Base-by-base conservation (phyloP, 148 eudicot species). In the Pouteria glomerata region DNA sequence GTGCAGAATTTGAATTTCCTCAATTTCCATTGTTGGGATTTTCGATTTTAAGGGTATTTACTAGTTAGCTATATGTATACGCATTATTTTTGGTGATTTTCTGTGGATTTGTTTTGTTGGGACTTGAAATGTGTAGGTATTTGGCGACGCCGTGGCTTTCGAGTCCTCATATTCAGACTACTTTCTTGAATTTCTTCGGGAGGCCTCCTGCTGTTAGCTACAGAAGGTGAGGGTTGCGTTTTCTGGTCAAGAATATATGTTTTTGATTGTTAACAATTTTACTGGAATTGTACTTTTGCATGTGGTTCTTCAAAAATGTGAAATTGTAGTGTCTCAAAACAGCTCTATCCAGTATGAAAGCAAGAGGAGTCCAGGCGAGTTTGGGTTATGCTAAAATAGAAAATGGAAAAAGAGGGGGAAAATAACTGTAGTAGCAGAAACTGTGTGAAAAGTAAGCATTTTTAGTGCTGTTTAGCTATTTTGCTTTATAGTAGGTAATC, bases 91-190 rank as follows among this genome's bases (percentile, higher is more conserved):
- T 13, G 41, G 31, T 50, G 31, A 51, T 35, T 52, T 19, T 52
- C 24, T 55, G 15, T 42, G 33, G 15, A 15, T 26, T 63, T n/a
- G 23, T 39, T 59, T 12, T 45, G 33, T 31, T 26, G 66, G 34
- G 69, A 56, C 21, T 60, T 63, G 72, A 48, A 33, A 8, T 60
- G 58, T 72, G 77, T 71, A 94, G 98, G 88, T 91, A 91, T 79
- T 85, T 86, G 84, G 83, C 85, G 8, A 95, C 98, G 12, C 96
- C 96, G 0, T 95, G 98, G 98, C 90, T 95, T 60, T 85, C 96
- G 4, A 95, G 97, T 77, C 97, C 98, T 10, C 97, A 95, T 83
- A 42, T 95, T 73, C 97, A 91, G 64, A 91, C 98, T 57, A 76
- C 85, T n/a, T 85, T 91, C 68, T 68, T 95, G 71, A 79, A 85